These are phyloP conservation scores for Rhynchospora pubera DNA, from an alignment of 176 grass and related monocot species.

Conservation along the genomic window DNA sequence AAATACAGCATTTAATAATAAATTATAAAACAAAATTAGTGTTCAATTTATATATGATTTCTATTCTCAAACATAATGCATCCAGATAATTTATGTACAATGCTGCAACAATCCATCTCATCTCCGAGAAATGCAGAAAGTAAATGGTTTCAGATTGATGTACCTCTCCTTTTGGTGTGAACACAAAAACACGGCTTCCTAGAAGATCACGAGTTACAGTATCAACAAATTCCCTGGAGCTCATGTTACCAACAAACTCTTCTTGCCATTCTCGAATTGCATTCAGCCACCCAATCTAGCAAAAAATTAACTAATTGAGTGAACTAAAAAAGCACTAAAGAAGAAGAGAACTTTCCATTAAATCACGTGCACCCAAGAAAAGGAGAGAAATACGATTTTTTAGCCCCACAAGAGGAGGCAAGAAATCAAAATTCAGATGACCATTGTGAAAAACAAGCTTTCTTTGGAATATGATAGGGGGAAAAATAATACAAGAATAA, in stretches of 20 bases:
- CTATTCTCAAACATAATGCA: not conserved
- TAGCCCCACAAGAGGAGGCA: not conserved
- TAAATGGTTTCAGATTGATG: not conserved
- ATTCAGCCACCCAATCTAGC: constrained; percentile 97
- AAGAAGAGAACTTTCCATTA: not conserved
- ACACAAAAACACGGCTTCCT: constrained; percentile 91
- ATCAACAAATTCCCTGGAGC: constrained; percentile 94
- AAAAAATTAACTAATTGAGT: constrained; percentile 18
- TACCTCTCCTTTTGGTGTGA: constrained; percentile 94
- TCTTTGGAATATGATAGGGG: constrained; percentile 12
- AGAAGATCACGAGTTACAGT: constrained; percentile 84
- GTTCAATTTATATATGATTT: not conserved
- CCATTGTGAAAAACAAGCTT: not conserved
- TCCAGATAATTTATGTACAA: not conserved
- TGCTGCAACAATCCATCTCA: not conserved
- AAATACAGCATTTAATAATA: not conserved
- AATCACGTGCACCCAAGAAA: not conserved
- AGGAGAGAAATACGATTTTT: not conserved
- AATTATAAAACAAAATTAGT: not conserved
- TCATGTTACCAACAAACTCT: constrained; percentile 99
- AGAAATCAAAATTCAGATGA: not conserved
- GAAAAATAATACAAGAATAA: constrained; percentile 13
- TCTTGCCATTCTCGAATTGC: constrained; percentile 99
- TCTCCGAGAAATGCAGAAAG: constrained; percentile 10
- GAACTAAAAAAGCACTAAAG: not conserved